phyloP scores from a whole-genome alignment of 2,329 filamentous ascomycete species.

The Claviceps sp. region DNA sequence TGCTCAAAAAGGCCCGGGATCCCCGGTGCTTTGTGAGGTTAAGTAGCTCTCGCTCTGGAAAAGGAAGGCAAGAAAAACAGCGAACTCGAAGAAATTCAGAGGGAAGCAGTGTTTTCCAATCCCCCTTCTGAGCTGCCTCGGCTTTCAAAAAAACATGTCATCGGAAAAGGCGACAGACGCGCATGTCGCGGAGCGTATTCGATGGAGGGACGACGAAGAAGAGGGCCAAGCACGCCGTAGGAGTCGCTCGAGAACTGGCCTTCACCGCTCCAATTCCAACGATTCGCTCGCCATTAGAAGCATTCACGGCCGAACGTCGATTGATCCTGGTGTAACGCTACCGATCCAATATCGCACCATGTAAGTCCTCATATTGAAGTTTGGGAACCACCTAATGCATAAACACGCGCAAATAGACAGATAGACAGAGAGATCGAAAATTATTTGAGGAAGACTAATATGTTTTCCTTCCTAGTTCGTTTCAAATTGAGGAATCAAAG shows the following conservation, averaged over 20 bases:
- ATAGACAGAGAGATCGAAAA: background rate
- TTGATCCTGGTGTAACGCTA: conserved; percentile 19
- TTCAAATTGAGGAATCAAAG: conserved; percentile 42
- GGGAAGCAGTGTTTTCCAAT: background rate
- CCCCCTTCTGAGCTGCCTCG: background rate
- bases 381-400: background rate
- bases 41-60: no score
- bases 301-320: conserved; percentile 16
- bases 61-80: no score
- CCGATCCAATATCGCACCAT: conserved; percentile 43
- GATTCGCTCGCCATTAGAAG: conserved; percentile 29
- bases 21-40: no score
- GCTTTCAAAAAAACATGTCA: conserved; percentile 3
- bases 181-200: conserved; percentile 16
- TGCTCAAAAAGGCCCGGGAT: no score
- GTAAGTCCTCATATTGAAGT: conserved; percentile 20
- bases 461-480: conserved; percentile 22
- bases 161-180: conserved; percentile 6
- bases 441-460: background rate
- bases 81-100: background rate
- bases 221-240: conserved; percentile 11
- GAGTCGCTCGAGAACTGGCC: conserved; percentile 8
- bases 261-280: conserved; percentile 15
- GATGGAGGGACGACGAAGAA: conserved; percentile 25
- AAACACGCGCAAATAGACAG: background rate